These are phyloP conservation scores for Suhomyces xylopsoci DNA, from an alignment of 805 yeast species.

Conservation along the genomic window DNA sequence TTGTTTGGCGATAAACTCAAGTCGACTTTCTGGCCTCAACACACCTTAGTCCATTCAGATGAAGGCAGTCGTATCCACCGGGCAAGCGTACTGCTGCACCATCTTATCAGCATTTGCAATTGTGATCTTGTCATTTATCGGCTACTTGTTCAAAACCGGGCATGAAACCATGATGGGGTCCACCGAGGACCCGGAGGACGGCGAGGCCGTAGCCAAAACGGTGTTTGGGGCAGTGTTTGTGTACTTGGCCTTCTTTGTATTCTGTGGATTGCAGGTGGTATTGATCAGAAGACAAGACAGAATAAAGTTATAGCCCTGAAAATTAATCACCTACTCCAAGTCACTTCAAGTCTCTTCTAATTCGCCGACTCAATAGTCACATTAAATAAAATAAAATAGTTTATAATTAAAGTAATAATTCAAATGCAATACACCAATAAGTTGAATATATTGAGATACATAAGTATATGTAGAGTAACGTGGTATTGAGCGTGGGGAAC, in stretches of 20 bases:
- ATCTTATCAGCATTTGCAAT: slow-evolving; percentile 89
- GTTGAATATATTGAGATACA: too few relatives aligned
- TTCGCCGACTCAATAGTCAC: too few relatives aligned
- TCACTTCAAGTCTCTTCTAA: too few relatives aligned
- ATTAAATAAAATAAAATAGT: too few relatives aligned
- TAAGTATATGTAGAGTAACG: too few relatives aligned
- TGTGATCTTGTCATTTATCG: slow-evolving; percentile 80
- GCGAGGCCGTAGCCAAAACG: slow-evolving; percentile 89
- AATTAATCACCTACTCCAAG: too few relatives aligned
- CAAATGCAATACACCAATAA: too few relatives aligned
- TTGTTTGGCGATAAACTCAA: background rate
- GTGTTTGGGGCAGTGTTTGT: slow-evolving; percentile 86
- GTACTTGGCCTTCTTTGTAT: slow-evolving; percentile 73
- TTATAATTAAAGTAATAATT: too few relatives aligned
- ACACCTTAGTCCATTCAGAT: slow-evolving; percentile 12
- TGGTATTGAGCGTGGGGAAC: too few relatives aligned
- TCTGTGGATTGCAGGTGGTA: slow-evolving; percentile 85
- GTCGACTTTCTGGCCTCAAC: background rate
- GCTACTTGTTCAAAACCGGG: slow-evolving; percentile 70
- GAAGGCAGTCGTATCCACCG: slow-evolving; percentile 53
- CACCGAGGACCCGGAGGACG: slow-evolving; percentile 85
- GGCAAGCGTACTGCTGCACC: slow-evolving; percentile 94
- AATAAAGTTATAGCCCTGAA: slow-evolving; percentile 40
- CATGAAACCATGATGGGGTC: slow-evolving; percentile 95
- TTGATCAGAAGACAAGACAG: slow-evolving; percentile 62